Evolutionary conservation across 371 early-diverging fungal genomes (phyloP).

Genomic region (Mortierella sp.): DNA sequence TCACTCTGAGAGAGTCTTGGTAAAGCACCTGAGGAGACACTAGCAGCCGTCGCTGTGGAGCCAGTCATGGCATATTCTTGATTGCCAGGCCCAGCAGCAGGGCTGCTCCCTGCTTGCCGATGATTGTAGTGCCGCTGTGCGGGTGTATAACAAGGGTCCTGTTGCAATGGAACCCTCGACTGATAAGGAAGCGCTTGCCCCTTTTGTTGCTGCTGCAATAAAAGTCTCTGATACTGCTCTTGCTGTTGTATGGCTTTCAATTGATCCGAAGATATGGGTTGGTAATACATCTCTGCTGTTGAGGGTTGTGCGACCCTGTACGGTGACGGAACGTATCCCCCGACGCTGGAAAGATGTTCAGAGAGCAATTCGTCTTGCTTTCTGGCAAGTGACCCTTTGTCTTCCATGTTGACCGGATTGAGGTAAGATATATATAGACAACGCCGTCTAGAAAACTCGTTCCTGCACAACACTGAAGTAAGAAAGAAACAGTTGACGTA

Average conservation of each 20-base stretch:
- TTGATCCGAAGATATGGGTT: background rate
- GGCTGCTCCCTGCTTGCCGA: background rate
- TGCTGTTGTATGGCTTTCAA: background rate
- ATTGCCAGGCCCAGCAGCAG: background rate
- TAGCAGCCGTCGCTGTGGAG: background rate
- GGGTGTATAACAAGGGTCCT: background rate
- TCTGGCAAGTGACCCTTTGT: constrained; percentile 5
- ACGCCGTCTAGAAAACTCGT: background rate
- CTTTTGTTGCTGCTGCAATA: constrained; percentile 4
- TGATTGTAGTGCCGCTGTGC: background rate
- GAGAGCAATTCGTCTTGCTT: constrained; percentile 12
- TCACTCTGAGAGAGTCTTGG: background rate
- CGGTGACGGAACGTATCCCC: background rate
- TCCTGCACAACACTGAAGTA: background rate
- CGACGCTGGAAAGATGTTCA: constrained; percentile 22
- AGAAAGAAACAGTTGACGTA: too few relatives aligned
- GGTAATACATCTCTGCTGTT: background rate
- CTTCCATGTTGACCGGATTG: constrained; percentile 6
- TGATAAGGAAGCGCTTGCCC: background rate
- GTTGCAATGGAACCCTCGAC: background rate
- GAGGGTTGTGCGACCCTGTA: background rate
- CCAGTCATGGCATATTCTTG: background rate
- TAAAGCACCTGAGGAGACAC: background rate
- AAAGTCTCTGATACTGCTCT: constrained; percentile 1
- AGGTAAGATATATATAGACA: background rate